Percentiles rank a stretch among this genome's conserved stretches.
Conservation (phyloP, 2,329 filamentous ascomycete genomes). For the Fusarium metavorans region DNA sequence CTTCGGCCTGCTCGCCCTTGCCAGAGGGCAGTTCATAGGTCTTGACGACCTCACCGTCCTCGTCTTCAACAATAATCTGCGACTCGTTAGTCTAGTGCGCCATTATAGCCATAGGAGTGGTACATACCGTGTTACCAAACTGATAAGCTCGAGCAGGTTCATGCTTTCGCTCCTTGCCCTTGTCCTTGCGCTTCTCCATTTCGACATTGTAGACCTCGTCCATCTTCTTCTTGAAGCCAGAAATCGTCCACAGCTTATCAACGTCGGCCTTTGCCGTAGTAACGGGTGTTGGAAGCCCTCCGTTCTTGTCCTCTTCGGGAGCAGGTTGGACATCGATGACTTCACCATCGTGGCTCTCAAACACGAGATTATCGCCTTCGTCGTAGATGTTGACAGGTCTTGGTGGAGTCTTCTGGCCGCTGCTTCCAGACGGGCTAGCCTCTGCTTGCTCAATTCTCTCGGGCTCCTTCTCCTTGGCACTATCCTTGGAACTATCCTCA, state of each 20-base stretch:
- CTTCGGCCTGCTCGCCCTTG: slow-evolving; percentile 52
- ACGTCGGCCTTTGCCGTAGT: slow-evolving; percentile 35
- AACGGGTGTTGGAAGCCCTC: slow-evolving; percentile 33
- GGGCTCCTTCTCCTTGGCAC: slow-evolving; percentile 45
- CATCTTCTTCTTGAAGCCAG: slow-evolving; percentile 62
- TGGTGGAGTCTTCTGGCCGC: slow-evolving; percentile 42
- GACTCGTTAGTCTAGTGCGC: slow-evolving; percentile 43
- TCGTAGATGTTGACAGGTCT: slow-evolving; percentile 76
- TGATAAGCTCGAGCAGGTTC: slow-evolving; percentile 87
- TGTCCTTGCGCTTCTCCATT: slow-evolving; percentile 71
- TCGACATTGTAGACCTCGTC: slow-evolving; percentile 70
- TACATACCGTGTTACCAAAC: slow-evolving; percentile 81
- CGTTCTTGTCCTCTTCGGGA: slow-evolving; percentile 14
- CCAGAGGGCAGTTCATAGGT: slow-evolving; percentile 79
- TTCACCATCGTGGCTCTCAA: slow-evolving; percentile 90
- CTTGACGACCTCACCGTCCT: slow-evolving; percentile 88
- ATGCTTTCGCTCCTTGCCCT: slow-evolving; percentile 71
- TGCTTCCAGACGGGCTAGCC: slow-evolving; percentile 34
- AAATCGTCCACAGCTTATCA: slow-evolving; percentile 50
- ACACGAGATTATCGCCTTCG: slow-evolving; percentile 81
- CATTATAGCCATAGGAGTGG: not conserved
- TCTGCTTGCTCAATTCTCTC: slow-evolving; percentile 42
- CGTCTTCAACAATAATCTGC: slow-evolving; percentile 87
- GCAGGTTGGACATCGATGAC: slow-evolving; percentile 74
- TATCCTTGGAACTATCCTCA: slow-evolving; percentile 52